A percentile compares a stretch with the other conserved stretches of the same genome.
phyloP scores from a whole-genome alignment of 768 basidiomycete genomes.

The Mycena crocata region DNA sequence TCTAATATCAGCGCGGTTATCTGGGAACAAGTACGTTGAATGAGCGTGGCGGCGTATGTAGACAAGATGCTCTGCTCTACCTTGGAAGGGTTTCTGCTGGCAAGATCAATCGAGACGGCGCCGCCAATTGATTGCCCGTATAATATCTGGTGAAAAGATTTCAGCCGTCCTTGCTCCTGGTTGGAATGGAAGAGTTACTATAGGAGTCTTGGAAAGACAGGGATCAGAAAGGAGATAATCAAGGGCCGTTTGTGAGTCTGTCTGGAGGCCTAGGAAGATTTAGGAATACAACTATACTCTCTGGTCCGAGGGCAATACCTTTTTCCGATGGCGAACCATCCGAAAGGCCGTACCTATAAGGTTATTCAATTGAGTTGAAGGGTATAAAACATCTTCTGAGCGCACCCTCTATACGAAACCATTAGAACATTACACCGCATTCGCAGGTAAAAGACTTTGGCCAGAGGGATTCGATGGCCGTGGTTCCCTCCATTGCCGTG shows the following conservation, averaged over 20 bases:
- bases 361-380: neutral
- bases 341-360: slow-evolving; percentile 83
- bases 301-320: slow-evolving; percentile 55
- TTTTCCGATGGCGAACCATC: slow-evolving; percentile 90
- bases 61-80: slow-evolving; percentile 49
- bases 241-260: slow-evolving; percentile 87
- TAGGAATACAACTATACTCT: neutral
- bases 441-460: slow-evolving; percentile 80
- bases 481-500: slow-evolving; percentile 91
- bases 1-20: slow-evolving; percentile 87
- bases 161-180: neutral
- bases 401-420: slow-evolving; percentile 92
- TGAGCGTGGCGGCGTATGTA: neutral
- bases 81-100: slow-evolving; percentile 77
- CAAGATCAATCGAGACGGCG: slow-evolving; percentile 91
- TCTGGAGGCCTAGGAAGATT: slow-evolving; percentile 69
- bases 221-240: slow-evolving; percentile 79
- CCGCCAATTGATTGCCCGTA: slow-evolving; percentile 94
- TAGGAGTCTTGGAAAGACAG: slow-evolving; percentile 69
- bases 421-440: slow-evolving; percentile 95
- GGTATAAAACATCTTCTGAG: slow-evolving; percentile 20
- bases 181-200: slow-evolving; percentile 58
- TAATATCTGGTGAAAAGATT: slow-evolving; percentile 61
- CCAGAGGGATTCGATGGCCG: slow-evolving; percentile 92
- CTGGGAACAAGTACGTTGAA: slow-evolving; percentile 48